These are phyloP conservation scores for Alternaria consortialis DNA, from an alignment of 2,329 filamentous ascomycete species.

Conservation along the genomic window DNA sequence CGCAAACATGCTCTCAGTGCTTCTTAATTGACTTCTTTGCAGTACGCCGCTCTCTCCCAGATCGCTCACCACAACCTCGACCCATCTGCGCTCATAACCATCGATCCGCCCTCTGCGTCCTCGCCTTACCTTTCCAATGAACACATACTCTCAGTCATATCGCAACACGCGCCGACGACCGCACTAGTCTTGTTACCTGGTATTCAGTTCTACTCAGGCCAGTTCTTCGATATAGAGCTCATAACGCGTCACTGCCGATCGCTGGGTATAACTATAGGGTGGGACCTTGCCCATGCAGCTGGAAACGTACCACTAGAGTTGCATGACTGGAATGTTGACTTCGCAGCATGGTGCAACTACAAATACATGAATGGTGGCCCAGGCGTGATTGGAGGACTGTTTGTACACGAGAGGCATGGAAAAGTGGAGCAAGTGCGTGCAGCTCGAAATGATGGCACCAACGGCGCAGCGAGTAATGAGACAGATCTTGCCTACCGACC, in stretches of 20 bases:
- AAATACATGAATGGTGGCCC: constrained; percentile 92
- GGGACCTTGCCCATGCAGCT: constrained; percentile 87
- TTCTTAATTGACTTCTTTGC: constrained; percentile 14
- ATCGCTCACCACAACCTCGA: constrained; percentile 74
- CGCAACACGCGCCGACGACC: constrained; percentile 74
- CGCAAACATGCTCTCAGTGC: background rate
- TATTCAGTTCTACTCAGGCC: constrained; percentile 92
- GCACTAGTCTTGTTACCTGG: constrained; percentile 84
- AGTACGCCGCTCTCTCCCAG: constrained; percentile 87
- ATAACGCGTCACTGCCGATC: constrained; percentile 81
- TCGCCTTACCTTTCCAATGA: constrained; percentile 72
- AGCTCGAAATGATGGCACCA: background rate
- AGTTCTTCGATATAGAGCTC: constrained; percentile 80
- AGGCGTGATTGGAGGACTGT: constrained; percentile 80
- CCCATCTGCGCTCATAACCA: constrained; percentile 74
- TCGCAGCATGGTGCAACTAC: constrained; percentile 93
- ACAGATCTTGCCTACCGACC: constrained; percentile 64
- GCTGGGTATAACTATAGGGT: constrained; percentile 77
- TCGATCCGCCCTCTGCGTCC: constrained; percentile 65
- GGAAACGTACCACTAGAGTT: constrained; percentile 82
- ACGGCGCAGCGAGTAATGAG: constrained; percentile 42
- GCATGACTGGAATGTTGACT: constrained; percentile 91
- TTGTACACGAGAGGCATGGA: constrained; percentile 80
- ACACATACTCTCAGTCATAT: constrained; percentile 76
- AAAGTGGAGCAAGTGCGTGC: constrained; percentile 53